Evolutionary conservation across 352 stramenopile species (phyloP).

Genomic region (Globisporangium rhizosaccharum): DNA sequence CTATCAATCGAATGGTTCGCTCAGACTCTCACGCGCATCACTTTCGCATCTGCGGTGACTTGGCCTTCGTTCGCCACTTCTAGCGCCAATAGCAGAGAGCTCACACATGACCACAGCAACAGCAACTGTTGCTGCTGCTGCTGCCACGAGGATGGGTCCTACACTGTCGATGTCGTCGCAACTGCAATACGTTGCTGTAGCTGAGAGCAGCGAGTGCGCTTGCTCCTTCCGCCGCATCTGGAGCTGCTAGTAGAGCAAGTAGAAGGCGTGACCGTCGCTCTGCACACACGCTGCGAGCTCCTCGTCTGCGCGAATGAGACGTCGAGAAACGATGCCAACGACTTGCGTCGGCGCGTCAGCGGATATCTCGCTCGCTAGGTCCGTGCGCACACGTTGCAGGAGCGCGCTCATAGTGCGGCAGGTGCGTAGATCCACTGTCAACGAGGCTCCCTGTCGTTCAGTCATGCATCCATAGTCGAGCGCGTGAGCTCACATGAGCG

Average conservation of each 20-base stretch:
- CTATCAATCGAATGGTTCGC: too few species aligned
- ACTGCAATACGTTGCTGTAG: too few species aligned
- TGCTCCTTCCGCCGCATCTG: too few species aligned
- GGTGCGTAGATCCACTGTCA: slow-evolving; percentile 1
- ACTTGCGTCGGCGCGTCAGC: slow-evolving; percentile 2
- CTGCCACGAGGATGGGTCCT: too few species aligned
- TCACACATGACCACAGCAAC: too few species aligned
- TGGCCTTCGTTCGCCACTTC: too few species aligned
- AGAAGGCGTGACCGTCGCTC: slow-evolving; percentile 4
- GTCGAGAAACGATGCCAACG: slow-evolving; percentile 5
- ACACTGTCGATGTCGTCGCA: too few species aligned
- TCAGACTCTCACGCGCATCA: too few species aligned
- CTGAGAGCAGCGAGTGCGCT: too few species aligned
- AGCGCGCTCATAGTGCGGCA: slow-evolving; percentile 3
- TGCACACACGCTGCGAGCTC: slow-evolving; percentile 5
- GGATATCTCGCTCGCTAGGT: neutral
- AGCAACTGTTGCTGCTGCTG: too few species aligned
- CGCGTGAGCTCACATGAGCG: neutral
- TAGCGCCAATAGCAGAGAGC: too few species aligned
- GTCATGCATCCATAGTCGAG: neutral
- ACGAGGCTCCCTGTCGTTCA: neutral
- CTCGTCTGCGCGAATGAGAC: slow-evolving; percentile 4
- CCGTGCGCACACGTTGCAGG: slow-evolving; percentile 6
- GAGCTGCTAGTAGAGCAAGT: slow-evolving; percentile 7
- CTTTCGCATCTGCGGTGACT: too few species aligned